A percentile compares a stretch with the other conserved stretches of the same genome.
Evolutionary conservation across 163 green algal species (phyloP).

Genomic region (Trebouxia gelatinosa): DNA sequence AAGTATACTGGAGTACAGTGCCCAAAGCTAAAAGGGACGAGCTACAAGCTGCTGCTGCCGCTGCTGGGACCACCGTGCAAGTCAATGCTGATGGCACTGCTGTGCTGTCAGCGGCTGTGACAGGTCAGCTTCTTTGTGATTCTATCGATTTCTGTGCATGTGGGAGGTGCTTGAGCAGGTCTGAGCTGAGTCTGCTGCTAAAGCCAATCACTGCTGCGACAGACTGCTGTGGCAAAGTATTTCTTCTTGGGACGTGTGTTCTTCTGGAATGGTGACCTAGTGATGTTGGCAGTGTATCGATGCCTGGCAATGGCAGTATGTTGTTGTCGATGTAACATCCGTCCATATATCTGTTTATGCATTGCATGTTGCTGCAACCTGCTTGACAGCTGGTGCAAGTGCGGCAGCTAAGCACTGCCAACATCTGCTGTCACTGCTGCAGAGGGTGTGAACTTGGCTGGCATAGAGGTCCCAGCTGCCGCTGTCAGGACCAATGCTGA

Average conservation of each 20-base stretch:
- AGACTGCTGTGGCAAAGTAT: background rate
- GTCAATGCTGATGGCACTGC: slow-evolving; percentile 27
- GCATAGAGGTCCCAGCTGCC: slow-evolving; percentile 2
- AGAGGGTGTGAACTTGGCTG: slow-evolving; percentile 1
- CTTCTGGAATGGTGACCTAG: background rate
- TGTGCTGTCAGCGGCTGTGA: slow-evolving; percentile 3
- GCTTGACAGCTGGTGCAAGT: background rate
- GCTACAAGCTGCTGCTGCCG: slow-evolving; percentile 4
- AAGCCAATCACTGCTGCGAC: background rate
- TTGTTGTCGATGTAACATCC: background rate
- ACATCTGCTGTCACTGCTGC: background rate
- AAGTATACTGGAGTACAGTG: slow-evolving; percentile 56
- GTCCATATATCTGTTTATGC: background rate
- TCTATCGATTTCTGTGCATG: slow-evolving; percentile 27
- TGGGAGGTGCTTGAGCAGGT: too few species aligned
- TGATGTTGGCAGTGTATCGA: background rate
- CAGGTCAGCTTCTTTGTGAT: slow-evolving; percentile 31
- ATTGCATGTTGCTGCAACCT: background rate
- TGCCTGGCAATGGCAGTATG: background rate
- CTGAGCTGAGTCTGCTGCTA: background rate
- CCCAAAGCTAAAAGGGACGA: slow-evolving; percentile 29
- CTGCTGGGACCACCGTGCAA: slow-evolving; percentile 1
- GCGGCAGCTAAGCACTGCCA: background rate
- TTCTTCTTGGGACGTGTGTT: background rate
- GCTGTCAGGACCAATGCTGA: slow-evolving; percentile 40